phyloP scores from a whole-genome alignment of 2,329 filamentous ascomycete genomes.

The Thielaviopsis cerberus region DNA sequence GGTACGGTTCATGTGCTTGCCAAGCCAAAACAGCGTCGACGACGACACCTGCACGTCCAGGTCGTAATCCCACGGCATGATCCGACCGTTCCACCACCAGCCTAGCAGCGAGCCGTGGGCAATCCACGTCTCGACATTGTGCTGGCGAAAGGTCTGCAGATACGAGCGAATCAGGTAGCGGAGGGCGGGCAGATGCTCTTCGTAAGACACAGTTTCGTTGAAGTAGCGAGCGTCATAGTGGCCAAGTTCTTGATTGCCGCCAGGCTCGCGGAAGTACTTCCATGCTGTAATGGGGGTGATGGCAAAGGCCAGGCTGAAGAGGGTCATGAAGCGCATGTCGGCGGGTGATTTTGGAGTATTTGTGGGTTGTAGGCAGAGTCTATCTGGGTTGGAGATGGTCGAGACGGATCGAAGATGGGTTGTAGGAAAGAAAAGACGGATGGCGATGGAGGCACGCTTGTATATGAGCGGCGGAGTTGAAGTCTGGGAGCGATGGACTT shows the following conservation, averaged over 20 bases:
- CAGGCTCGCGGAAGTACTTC: slow-evolving; percentile 52
- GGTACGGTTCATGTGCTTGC: slow-evolving; percentile 49
- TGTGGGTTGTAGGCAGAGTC: no score
- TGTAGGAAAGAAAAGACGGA: no score
- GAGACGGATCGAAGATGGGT: no score
- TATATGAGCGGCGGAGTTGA: neutral
- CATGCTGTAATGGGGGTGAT: slow-evolving; percentile 8
- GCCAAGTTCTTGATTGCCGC: slow-evolving; percentile 37
- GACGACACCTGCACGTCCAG: slow-evolving; percentile 62
- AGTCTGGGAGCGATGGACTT: neutral
- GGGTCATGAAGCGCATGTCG: slow-evolving; percentile 11
- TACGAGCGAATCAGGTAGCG: slow-evolving; percentile 57
- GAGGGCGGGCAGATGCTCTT: slow-evolving; percentile 46
- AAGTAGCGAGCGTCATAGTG: slow-evolving; percentile 65
- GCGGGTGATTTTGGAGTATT: neutral
- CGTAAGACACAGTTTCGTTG: slow-evolving; percentile 41
- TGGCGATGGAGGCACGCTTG: no score
- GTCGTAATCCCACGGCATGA: slow-evolving; percentile 73
- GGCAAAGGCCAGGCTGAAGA: slow-evolving; percentile 8
- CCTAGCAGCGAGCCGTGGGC: slow-evolving; percentile 69
- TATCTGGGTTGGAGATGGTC: no score
- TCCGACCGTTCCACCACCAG: slow-evolving; percentile 73
- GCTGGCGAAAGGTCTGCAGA: slow-evolving; percentile 43
- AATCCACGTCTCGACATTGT: slow-evolving; percentile 65
- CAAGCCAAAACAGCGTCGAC: slow-evolving; percentile 47